A percentile compares a stretch with the other conserved stretches of the same genome.
Conservation (phyloP, 441 rosid genomes). For the Francoa sonchifolia region DNA sequence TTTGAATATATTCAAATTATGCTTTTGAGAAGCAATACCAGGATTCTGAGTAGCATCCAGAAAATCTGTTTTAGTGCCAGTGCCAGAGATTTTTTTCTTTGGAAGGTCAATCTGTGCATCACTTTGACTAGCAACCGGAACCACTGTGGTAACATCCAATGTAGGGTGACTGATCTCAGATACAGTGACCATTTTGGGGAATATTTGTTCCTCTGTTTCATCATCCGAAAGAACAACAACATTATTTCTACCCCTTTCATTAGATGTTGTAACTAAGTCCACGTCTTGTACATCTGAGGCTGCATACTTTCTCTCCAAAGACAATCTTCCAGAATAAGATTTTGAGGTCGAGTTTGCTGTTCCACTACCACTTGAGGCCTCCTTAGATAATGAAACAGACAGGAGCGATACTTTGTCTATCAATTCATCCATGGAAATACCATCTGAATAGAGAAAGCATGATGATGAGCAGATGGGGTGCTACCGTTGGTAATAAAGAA, state of each 20-base stretch:
- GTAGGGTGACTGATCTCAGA: slow-evolving; percentile 20
- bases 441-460: slow-evolving; percentile 30
- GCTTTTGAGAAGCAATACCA: slow-evolving; percentile 25
- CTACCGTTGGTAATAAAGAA: slow-evolving; percentile 3
- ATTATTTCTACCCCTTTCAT: slow-evolving; percentile 20
- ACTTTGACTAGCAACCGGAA: slow-evolving; percentile 20
- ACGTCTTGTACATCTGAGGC: slow-evolving; percentile 23
- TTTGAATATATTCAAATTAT: slow-evolving; percentile 20
- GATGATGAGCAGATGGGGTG: not conserved
- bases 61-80: slow-evolving; percentile 25
- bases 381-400: slow-evolving; percentile 40
- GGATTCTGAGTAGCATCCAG: slow-evolving; percentile 17
- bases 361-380: slow-evolving; percentile 18
- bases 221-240: slow-evolving; percentile 54
- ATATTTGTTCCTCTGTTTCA: slow-evolving; percentile 32
- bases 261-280: slow-evolving; percentile 20
- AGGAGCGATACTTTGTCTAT: slow-evolving; percentile 55
- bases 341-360: slow-evolving; percentile 17
- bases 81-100: slow-evolving; percentile 23
- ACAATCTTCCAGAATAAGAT: slow-evolving; percentile 14
- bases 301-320: slow-evolving; percentile 15
- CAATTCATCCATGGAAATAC: slow-evolving; percentile 46
- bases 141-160: slow-evolving; percentile 21
- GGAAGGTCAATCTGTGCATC: slow-evolving; percentile 19
- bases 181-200: slow-evolving; percentile 21